Evolutionary conservation across 352 stramenopile species (phyloP).

Genomic region (Aphanomyces cochlioides): DNA sequence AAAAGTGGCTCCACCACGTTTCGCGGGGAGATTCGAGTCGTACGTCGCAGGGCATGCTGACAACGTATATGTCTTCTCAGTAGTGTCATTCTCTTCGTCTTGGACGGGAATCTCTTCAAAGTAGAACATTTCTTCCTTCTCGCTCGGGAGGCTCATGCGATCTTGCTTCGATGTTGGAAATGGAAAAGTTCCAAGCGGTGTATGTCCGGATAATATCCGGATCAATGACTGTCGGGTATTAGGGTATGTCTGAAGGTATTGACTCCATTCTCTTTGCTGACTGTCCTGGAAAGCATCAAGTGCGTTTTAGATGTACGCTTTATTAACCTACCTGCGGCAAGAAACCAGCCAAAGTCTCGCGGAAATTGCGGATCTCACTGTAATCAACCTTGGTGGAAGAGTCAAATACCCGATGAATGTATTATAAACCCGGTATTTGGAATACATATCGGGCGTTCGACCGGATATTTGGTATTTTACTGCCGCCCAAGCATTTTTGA

Average conservation of each 20-base stretch:
- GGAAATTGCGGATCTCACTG: no score
- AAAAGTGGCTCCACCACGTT: conserved; percentile 22
- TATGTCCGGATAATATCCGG: conserved; percentile 19
- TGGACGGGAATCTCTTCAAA: conserved; percentile 27
- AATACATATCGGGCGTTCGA: not conserved
- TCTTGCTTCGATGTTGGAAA: not conserved
- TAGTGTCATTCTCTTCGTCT: not conserved
- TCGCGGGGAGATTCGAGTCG: conserved; percentile 2
- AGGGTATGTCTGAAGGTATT: not conserved
- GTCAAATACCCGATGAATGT: no score
- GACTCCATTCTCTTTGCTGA: no score
- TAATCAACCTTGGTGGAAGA: no score
- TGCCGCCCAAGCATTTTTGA: not conserved
- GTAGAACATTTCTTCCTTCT: conserved; percentile 25
- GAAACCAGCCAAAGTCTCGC: no score
- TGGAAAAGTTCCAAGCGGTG: conserved; percentile 12
- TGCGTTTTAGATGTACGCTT: no score
- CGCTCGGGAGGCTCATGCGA: no score
- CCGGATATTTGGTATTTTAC: not conserved
- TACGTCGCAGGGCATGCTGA: not conserved
- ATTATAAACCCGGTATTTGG: no score
- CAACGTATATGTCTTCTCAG: not conserved
- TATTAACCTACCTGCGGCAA: no score
- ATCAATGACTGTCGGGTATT: not conserved
- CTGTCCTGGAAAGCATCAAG: no score